Conservation (phyloP, 371 early-diverging fungal genomes). For the Umbelopsis sp. region DNA sequence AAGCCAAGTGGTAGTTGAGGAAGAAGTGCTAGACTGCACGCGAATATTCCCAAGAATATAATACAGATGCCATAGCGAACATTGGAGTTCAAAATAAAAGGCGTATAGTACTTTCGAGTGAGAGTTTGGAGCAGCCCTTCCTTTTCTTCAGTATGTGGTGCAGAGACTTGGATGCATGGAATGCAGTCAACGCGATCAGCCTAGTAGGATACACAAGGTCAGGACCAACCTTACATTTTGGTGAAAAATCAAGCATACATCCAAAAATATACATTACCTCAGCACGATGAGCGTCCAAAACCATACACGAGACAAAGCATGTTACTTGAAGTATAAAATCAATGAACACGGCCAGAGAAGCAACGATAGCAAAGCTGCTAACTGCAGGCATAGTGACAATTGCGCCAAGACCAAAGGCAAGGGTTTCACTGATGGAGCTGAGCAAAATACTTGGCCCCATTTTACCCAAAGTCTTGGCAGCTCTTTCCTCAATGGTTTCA, state of each 20-base stretch:
- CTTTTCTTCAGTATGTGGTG: constrained; percentile 51
- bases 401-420: constrained; percentile 74
- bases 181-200: constrained; percentile 67
- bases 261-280: constrained; percentile 31
- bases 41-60: constrained; percentile 61
- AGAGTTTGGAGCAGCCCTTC: constrained; percentile 59
- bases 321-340: constrained; percentile 79
- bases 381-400: constrained; percentile 82
- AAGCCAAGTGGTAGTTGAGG: constrained; percentile 63
- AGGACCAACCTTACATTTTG: not conserved
- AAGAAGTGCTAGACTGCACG: constrained; percentile 48
- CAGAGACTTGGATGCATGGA: constrained; percentile 63
- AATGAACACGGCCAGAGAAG: constrained; percentile 73
- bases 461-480: constrained; percentile 61
- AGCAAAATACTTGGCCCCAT: constrained; percentile 78
- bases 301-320: constrained; percentile 69
- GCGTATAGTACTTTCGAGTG: constrained; percentile 61
- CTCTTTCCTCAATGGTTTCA: constrained; percentile 53
- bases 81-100: constrained; percentile 51
- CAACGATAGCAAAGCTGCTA: constrained; percentile 74
- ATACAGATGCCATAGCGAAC: constrained; percentile 54
- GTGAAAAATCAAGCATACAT: not conserved
- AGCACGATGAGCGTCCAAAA: constrained; percentile 65
- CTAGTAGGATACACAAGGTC: constrained; percentile 29
- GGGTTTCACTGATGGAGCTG: constrained; percentile 69